These are phyloP conservation scores for Gracilaria domingensis DNA, from an alignment of 23 red algal species.

Conservation along the genomic window DNA sequence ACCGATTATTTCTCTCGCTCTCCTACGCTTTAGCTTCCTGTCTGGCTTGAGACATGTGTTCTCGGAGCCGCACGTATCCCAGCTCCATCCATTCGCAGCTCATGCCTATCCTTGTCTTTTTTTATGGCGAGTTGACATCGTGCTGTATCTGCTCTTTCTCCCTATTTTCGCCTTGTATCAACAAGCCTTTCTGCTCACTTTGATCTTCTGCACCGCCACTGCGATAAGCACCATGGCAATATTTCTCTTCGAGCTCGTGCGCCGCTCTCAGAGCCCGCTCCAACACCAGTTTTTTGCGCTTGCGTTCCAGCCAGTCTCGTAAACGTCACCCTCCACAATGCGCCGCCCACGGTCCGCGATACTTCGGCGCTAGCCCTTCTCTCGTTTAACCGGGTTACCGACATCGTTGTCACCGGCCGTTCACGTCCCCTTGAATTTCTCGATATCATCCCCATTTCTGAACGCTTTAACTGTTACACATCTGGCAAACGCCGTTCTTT, in stretches of 20 bases:
- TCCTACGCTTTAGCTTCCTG: slow-evolving; percentile 20
- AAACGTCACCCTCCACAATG: background rate
- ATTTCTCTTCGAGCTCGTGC: slow-evolving; percentile 9
- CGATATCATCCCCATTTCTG: slow-evolving; percentile 50
- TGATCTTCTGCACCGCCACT: background rate
- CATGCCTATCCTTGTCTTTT: slow-evolving; percentile 9
- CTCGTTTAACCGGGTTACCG: slow-evolving; percentile 63
- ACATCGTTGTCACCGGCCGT: slow-evolving; percentile 51
- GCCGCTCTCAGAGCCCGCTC: background rate
- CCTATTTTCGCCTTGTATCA: slow-evolving; percentile 8
- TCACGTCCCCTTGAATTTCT: slow-evolving; percentile 41
- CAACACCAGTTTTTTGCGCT: background rate
- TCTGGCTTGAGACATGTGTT: slow-evolving; percentile 6
- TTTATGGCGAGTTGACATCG: slow-evolving; percentile 39
- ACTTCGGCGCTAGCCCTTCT: slow-evolving; percentile 49
- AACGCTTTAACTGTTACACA: slow-evolving; percentile 14
- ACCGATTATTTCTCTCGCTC: background rate
- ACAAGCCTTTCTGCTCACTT: background rate
- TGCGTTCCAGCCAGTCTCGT: background rate
- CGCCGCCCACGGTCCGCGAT: slow-evolving; percentile 42
- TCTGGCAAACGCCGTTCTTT: slow-evolving; percentile 1
- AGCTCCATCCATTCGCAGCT: background rate
- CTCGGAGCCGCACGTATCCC: background rate
- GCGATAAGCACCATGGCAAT: background rate
- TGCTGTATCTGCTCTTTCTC: slow-evolving; percentile 28